These are phyloP conservation scores for Pseudocercospora ulei DNA, from an alignment of 2,329 filamentous ascomycete species.

Conservation along the genomic window DNA sequence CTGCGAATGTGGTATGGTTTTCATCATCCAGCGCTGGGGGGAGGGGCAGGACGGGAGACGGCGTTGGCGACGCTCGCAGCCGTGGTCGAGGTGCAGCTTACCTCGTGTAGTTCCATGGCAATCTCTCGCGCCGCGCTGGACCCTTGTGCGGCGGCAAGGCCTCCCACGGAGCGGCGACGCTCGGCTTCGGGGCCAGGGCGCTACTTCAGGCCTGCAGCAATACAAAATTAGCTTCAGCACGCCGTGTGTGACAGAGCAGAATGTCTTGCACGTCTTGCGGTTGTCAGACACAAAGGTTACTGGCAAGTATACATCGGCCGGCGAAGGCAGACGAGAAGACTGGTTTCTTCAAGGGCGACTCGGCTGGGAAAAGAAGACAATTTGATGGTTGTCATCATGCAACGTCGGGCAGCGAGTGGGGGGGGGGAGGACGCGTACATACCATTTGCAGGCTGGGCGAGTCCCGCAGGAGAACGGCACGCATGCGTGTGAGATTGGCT, in stretches of 20 bases:
- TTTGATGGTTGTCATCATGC: constrained; percentile 63
- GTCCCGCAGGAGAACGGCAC: too few relatives aligned
- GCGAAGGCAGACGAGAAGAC: constrained; percentile 56
- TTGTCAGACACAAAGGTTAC: constrained; percentile 73
- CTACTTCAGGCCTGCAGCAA: too few relatives aligned
- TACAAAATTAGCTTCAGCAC: constrained; percentile 11
- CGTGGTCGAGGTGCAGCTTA: too few relatives aligned
- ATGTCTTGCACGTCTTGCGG: constrained; percentile 19
- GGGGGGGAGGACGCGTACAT: constrained; percentile 5
- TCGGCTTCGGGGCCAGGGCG: too few relatives aligned
- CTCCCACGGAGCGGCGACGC: background rate
- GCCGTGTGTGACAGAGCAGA: background rate
- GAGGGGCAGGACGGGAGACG: constrained; percentile 11
- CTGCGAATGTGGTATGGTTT: constrained; percentile 66
- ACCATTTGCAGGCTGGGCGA: constrained; percentile 2
- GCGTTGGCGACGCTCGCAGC: too few relatives aligned
- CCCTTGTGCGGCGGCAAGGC: background rate
- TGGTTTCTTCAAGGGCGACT: constrained; percentile 78
- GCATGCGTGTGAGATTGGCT: too few relatives aligned
- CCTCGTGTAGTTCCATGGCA: constrained; percentile 11
- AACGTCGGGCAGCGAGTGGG: constrained; percentile 10
- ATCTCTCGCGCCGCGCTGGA: too few relatives aligned
- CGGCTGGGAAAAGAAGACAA: constrained; percentile 79
- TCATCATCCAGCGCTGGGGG: constrained; percentile 31
- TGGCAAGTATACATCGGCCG: constrained; percentile 79